Conservation (phyloP, 208 protist genomes). For the Naegleria lovaniensis region DNA sequence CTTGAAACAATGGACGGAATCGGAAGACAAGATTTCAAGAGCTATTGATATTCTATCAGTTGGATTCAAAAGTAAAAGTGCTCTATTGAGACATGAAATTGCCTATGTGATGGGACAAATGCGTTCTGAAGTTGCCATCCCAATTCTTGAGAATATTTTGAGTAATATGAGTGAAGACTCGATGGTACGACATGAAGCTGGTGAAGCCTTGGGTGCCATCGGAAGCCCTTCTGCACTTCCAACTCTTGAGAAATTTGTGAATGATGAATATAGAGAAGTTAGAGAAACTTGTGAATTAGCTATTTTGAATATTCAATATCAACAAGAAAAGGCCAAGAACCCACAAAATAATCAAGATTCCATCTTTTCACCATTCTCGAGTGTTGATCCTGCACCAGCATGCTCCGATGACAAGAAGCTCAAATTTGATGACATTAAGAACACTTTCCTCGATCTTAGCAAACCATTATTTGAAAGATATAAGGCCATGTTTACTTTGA, state of each 20-base stretch:
- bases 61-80: slow-evolving; percentile 62
- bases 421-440: not conserved
- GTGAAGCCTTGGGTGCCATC: slow-evolving; percentile 24
- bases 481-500: slow-evolving; percentile 89
- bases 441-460: slow-evolving; percentile 40
- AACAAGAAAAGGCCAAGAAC: not conserved
- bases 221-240: not conserved
- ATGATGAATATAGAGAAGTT: slow-evolving; percentile 55
- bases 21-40: not conserved
- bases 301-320: slow-evolving; percentile 38
- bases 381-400: slow-evolving; percentile 29
- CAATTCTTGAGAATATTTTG: slow-evolving; percentile 66
- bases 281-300: slow-evolving; percentile 88
- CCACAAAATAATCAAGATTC: not conserved
- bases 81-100: slow-evolving; percentile 92
- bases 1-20: not conserved
- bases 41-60: not conserved
- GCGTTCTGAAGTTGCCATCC: slow-evolving; percentile 62
- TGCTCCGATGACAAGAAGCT: not conserved
- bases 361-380: slow-evolving; percentile 6
- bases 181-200: slow-evolving; percentile 90
- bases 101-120: slow-evolving; percentile 94
- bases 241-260: slow-evolving; percentile 43
- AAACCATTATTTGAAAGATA: slow-evolving; percentile 83
- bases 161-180: slow-evolving; percentile 63